Evolutionary conservation across 352 stramenopile species (phyloP).

Genomic region (Lagenidium giganteum): DNA sequence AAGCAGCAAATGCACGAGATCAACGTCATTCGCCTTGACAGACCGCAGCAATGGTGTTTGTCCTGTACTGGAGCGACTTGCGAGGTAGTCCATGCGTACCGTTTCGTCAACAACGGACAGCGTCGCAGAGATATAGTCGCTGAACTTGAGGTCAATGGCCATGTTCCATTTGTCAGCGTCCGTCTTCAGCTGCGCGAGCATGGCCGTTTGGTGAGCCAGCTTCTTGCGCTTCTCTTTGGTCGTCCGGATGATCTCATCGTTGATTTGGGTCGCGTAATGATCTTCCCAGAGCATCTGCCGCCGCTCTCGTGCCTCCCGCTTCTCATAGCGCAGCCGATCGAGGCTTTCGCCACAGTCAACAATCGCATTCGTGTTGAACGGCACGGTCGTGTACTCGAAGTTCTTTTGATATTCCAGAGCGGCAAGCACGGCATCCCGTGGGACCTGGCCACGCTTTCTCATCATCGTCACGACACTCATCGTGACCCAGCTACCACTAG

Average conservation of each 20-base stretch:
- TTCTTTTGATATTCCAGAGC: constrained; percentile 38
- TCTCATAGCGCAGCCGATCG: constrained; percentile 28
- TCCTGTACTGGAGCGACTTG: constrained; percentile 30
- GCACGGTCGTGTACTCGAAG: constrained; percentile 25
- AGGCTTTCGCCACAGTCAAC: constrained; percentile 51
- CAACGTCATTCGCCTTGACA: constrained; percentile 34
- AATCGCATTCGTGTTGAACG: constrained; percentile 40
- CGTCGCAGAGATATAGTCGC: constrained; percentile 30
- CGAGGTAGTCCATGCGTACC: constrained; percentile 26
- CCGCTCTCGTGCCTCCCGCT: constrained; percentile 42
- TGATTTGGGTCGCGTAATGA: constrained; percentile 27
- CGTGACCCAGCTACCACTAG: too few species aligned
- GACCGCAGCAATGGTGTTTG: constrained; percentile 55
- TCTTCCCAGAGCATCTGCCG: constrained; percentile 71
- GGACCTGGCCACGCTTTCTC: constrained; percentile 51
- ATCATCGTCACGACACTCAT: too few species aligned
- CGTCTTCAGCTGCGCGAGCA: constrained; percentile 45
- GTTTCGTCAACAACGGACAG: constrained; percentile 18
- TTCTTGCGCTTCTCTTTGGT: constrained; percentile 28
- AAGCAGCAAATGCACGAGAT: constrained; percentile 38
- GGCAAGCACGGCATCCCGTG: constrained; percentile 26
- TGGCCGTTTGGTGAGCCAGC: constrained; percentile 40
- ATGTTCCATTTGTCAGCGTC: constrained; percentile 69
- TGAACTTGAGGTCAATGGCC: constrained; percentile 48
- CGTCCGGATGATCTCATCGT: constrained; percentile 15